Conservation (phyloP, 2,329 filamentous ascomycete species). For the Beauveria rudraprayagi region DNA sequence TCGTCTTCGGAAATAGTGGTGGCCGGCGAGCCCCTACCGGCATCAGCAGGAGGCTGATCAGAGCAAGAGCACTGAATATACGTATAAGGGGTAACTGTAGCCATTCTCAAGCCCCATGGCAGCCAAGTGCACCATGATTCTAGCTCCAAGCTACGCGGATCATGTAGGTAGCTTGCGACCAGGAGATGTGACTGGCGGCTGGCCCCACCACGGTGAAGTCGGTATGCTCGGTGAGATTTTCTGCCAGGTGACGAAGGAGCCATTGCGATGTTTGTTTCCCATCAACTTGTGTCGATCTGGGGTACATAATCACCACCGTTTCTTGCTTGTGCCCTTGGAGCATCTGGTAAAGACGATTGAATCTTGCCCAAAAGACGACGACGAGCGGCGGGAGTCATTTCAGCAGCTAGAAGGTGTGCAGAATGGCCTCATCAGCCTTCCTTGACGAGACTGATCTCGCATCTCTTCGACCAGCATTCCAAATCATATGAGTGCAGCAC, state of each 20-base stretch:
- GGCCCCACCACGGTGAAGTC: conserved; percentile 1
- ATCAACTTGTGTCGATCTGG: neutral
- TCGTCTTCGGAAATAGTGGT: conserved; percentile 52
- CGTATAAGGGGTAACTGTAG: conserved; percentile 50
- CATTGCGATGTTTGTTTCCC: neutral
- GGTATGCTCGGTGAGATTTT: neutral
- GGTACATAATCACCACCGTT: neutral
- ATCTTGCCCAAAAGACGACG: neutral
- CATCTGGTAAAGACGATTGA: no score
- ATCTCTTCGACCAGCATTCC: neutral
- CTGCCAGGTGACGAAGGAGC: neutral
- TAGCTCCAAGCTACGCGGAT: neutral
- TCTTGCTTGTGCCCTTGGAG: neutral
- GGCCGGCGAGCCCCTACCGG: conserved; percentile 22
- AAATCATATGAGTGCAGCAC: no score
- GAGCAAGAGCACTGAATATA: conserved; percentile 62
- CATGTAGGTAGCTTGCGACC: neutral
- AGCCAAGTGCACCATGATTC: neutral
- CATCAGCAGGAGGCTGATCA: conserved; percentile 32
- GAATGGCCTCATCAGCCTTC: neutral
- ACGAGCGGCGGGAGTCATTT: neutral
- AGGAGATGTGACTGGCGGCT: conserved; percentile 6
- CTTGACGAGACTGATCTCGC: neutral
- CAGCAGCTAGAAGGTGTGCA: neutral
- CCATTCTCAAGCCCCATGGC: conserved; percentile 28